Evolutionary conservation across 1,284 basidiomycete genomes (phyloP), one percentile per base, ranked within the genome.

Genomic region (Trametes versicolor): DNA sequence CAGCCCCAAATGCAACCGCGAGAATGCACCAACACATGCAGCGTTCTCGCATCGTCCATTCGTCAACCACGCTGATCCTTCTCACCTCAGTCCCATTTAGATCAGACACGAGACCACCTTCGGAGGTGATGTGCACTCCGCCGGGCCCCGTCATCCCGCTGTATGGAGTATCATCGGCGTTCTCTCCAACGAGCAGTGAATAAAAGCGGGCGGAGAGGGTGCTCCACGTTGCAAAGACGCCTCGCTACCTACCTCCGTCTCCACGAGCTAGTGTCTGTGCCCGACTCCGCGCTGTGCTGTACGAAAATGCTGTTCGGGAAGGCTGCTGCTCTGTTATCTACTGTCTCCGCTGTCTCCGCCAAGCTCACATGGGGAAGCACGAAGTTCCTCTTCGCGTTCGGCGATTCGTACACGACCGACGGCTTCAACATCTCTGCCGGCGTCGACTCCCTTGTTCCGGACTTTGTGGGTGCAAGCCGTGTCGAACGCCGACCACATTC

Each of bases 351-450:
- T 17, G 72, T 65, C 25, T 60, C 64, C 21, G 71, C 70, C 29
- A 71, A 71, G 54, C 66, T 76, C 43, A 71, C 71, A 43, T 79
- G 77, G 77, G 75, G 74, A 47, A 71, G 72, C 25, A 80, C 79
- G 5, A 72, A 81, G 58, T 78, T 82, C 71, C 68, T 88, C 51
- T 85, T 88, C 69, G 77, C 82, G 1, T 87, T 88, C 70, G 87
- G 87, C 29, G 87, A 88, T 72, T 89, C 86, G 9, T 85, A 84
- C 71, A 81, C 80, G 4, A 67, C 80, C 15, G 77, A 79, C 52
- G 87, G 87, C 10, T 89, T 83, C 71, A 87, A 89, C 68, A 81
- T 89, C 62, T 85, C 87, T 32, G 82, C 81, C 21, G 87, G 87
- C 6, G 76, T 88, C 19, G 69, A 86, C 68, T 87, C 87, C 1